A percentile compares a stretch with the other conserved stretches of the same genome.
Conservation (phyloP, 495 filamentous ascomycete species). For the Cryomyces minteri region DNA sequence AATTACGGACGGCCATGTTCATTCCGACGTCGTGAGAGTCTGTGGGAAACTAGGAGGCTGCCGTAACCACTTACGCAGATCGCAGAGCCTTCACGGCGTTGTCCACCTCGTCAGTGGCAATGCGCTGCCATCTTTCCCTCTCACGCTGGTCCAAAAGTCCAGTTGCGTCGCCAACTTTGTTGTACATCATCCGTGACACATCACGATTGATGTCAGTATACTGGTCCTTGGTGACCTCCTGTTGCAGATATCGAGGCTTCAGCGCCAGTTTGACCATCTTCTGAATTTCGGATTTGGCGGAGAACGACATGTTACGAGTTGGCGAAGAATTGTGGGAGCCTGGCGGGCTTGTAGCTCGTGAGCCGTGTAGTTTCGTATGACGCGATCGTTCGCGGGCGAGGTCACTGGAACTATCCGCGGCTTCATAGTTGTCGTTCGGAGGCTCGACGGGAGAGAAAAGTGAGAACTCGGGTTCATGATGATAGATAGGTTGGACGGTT, state of each 20-base stretch:
- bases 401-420: neutral
- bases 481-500: slow-evolving; percentile 39
- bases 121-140: slow-evolving; percentile 43
- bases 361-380: neutral
- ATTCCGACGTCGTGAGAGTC: too few relatives aligned
- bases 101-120: slow-evolving; percentile 57
- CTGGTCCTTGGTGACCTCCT: slow-evolving; percentile 57
- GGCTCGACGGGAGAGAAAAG: slow-evolving; percentile 37
- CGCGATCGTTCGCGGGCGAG: neutral
- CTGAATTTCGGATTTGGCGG: slow-evolving; percentile 65
- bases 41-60: too few relatives aligned
- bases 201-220: slow-evolving; percentile 76
- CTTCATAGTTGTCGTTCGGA: too few relatives aligned
- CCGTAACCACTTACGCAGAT: too few relatives aligned
- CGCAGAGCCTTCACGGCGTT: slow-evolving; percentile 31
- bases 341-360: neutral
- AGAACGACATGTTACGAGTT: slow-evolving; percentile 34
- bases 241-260: slow-evolving; percentile 52
- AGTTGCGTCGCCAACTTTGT: slow-evolving; percentile 46
- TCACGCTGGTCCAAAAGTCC: slow-evolving; percentile 33
- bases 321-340: slow-evolving; percentile 14
- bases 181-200: slow-evolving; percentile 71
- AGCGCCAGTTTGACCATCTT: slow-evolving; percentile 61
- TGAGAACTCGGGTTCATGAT: slow-evolving; percentile 36
- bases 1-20: too few relatives aligned